phyloP scores from a whole-genome alignment of 2,329 filamentous ascomycete genomes.

The Colletotrichum plurivorum region DNA sequence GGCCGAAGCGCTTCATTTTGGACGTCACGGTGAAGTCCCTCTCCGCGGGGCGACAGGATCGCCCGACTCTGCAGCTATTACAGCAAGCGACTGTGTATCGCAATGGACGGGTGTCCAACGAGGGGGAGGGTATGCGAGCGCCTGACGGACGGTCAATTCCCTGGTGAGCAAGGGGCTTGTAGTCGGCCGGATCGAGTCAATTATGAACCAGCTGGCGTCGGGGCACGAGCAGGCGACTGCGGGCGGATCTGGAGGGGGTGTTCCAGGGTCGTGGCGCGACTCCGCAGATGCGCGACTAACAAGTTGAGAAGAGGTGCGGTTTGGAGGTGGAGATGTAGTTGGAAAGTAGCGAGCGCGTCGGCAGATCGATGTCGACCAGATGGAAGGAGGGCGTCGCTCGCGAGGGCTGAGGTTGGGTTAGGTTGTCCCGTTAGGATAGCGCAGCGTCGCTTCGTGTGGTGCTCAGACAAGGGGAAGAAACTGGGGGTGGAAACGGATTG shows the following conservation, averaged over 20 bases:
- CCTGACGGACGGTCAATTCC: background rate
- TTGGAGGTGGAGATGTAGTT: background rate
- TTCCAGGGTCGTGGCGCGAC: constrained; percentile 7
- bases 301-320: constrained; percentile 1
- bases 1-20: constrained; percentile 97
- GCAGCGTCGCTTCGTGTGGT: constrained; percentile 29
- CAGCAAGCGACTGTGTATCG: constrained; percentile 22
- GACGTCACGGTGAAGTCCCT: constrained; percentile 47
- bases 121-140: constrained; percentile 8
- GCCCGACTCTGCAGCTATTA: constrained; percentile 35
- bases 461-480: constrained; percentile 29
- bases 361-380: constrained; percentile 35
- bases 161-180: constrained; percentile 7
- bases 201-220: constrained; percentile 1
- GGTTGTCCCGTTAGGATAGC: constrained; percentile 31
- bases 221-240: constrained; percentile 1
- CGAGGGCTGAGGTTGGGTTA: constrained; percentile 33
- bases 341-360: constrained; percentile 34
- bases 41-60: constrained; percentile 37
- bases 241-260: constrained; percentile 15
- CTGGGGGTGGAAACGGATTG: constrained; percentile 24
- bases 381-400: constrained; percentile 38
- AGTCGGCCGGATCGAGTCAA: constrained; percentile 26
- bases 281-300: constrained; percentile 16
- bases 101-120: constrained; percentile 34